Conservation (phyloP, 2,329 filamentous ascomycete species). For the Colletotrichum aenigma region DNA sequence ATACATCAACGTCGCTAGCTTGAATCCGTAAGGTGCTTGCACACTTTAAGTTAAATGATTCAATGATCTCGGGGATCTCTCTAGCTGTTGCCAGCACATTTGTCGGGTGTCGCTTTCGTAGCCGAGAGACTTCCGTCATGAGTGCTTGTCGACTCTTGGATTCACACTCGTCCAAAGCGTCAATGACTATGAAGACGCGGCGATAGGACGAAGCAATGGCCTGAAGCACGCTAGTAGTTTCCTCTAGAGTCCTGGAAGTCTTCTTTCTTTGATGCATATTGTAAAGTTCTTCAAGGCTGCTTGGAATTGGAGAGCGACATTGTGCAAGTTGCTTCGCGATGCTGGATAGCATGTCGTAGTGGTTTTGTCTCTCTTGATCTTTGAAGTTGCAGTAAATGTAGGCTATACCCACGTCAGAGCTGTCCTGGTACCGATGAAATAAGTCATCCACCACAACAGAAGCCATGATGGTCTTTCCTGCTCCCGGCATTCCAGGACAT, state of each 20-base stretch:
- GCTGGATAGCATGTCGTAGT: conserved; percentile 26
- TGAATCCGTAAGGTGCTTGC: no score
- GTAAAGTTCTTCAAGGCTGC: not conserved
- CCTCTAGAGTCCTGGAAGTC: no score
- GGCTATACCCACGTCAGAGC: conserved; percentile 23
- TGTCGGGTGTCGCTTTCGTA: accelerated
- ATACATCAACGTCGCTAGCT: conserved; percentile 18
- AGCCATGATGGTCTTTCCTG: conserved; percentile 41
- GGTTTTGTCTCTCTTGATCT: conserved; percentile 26
- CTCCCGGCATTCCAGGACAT: conserved; percentile 49
- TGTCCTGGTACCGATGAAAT: conserved; percentile 6
- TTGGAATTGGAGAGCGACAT: conserved; percentile 24
- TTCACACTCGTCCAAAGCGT: not conserved
- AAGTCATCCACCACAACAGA: conserved; percentile 23
- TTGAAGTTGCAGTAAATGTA: conserved; percentile 38
- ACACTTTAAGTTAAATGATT: no score
- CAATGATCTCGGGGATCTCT: accelerated
- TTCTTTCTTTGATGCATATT: accelerated
- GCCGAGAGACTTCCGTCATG: accelerated
- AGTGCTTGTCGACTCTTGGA: accelerated
- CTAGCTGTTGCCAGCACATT: not conserved
- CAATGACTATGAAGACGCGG: not conserved
- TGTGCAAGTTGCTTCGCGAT: conserved; percentile 36
- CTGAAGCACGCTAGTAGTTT: no score
- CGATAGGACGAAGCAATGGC: no score